Percentiles rank a stretch among this genome's conserved stretches.
phyloP scores from a whole-genome alignment of 2,329 filamentous ascomycete genomes.

The Xylariaceae sp. region DNA sequence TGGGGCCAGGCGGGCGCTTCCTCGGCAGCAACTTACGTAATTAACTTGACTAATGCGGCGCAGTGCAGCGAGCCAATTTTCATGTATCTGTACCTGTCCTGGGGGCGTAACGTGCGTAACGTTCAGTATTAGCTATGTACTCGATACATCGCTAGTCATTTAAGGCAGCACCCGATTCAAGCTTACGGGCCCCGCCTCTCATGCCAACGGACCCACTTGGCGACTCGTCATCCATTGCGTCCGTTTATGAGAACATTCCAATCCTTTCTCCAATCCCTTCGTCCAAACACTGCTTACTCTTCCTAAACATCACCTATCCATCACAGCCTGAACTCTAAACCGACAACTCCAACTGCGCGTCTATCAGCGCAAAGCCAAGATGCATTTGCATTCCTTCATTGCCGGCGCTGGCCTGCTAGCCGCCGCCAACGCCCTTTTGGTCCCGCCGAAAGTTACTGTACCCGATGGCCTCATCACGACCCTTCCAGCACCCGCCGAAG shows the following conservation, averaged over 20 bases:
- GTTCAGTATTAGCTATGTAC: too few relatives aligned
- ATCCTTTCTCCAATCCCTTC: not conserved
- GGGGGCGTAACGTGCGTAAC: too few relatives aligned
- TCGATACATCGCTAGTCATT: too few relatives aligned
- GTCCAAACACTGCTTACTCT: not conserved
- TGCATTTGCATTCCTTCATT: constrained; percentile 35
- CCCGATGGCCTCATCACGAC: constrained; percentile 28
- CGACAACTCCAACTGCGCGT: not conserved
- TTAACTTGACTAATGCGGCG: too few relatives aligned
- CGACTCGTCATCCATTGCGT: not conserved
- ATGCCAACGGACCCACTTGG: not conserved
- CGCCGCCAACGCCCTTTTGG: constrained; percentile 32
- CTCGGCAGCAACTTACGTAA: too few relatives aligned
- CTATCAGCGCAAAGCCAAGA: constrained; percentile 21
- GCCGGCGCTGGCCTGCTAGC: constrained; percentile 36
- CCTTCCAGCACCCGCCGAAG: constrained; percentile 29
- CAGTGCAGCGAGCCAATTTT: too few relatives aligned
- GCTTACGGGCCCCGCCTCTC: too few relatives aligned
- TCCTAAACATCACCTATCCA: constrained; percentile 4
- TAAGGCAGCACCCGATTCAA: not conserved
- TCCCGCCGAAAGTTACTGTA: constrained; percentile 31
- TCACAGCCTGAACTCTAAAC: constrained; percentile 10
- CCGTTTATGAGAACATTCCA: not conserved
- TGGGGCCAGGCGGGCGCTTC: too few relatives aligned
- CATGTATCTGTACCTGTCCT: too few relatives aligned